Evolutionary conservation across 2,329 filamentous ascomycete genomes (phyloP).

Genomic region (Colletotrichum aenigma): DNA sequence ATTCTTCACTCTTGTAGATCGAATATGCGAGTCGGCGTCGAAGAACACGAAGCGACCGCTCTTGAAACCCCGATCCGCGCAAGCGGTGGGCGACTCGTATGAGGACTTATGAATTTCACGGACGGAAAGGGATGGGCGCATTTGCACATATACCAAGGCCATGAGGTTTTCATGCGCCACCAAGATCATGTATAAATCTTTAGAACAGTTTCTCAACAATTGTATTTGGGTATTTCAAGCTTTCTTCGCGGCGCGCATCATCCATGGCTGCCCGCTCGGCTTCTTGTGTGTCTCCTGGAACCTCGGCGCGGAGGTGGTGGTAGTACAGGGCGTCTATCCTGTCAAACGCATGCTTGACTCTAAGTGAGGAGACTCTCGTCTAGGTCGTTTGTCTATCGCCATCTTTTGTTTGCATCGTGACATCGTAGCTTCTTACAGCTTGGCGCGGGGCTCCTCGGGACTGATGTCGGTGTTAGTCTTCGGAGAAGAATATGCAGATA

Average conservation of each 20-base stretch:
- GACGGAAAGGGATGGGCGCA: background rate
- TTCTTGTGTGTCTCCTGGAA: background rate
- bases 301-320: background rate
- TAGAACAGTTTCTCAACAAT: background rate
- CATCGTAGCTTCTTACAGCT: background rate
- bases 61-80: background rate
- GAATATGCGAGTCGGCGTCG: background rate
- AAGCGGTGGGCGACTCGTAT: background rate
- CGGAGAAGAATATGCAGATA: too few species aligned
- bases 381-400: background rate
- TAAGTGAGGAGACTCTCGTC: background rate
- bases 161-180: background rate
- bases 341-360: background rate
- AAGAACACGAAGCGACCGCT: background rate
- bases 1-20: background rate
- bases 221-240: background rate
- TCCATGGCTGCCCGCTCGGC: background rate
- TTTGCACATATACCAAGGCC: constrained; percentile 9
- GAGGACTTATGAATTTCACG: background rate
- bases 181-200: background rate
- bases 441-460: constrained; percentile 2
- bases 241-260: background rate
- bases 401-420: background rate
- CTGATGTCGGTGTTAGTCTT: too few species aligned
- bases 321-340: background rate